Evolutionary conservation across 352 stramenopile genomes (phyloP).

Genomic region (Pythium vanterpoolii): DNA sequence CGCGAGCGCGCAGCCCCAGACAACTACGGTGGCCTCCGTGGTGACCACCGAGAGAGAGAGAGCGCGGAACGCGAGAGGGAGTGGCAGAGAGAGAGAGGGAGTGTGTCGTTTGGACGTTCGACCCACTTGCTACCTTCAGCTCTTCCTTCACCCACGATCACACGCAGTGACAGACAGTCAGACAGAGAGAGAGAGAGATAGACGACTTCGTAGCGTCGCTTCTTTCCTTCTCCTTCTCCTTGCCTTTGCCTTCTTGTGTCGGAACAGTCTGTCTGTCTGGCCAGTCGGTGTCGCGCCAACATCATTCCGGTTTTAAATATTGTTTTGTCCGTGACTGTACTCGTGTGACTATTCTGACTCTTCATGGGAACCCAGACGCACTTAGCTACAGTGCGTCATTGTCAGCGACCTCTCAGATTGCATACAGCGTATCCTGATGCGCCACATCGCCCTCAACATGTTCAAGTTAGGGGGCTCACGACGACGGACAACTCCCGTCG

Average conservation of each 20-base stretch:
- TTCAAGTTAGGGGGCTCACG: no score
- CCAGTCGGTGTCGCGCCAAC: not conserved
- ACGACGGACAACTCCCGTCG: no score
- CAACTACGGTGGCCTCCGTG: conserved; percentile 7
- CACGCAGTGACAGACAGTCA: no score
- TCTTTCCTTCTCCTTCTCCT: conserved; percentile 1
- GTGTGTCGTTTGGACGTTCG: not conserved
- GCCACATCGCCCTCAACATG: not conserved
- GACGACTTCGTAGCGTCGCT: not conserved
- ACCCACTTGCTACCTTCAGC: not conserved
- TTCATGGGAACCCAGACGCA: not conserved
- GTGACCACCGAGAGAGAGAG: conserved; percentile 12
- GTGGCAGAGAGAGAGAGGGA: not conserved
- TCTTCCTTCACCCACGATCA: not conserved
- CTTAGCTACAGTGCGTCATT: not conserved
- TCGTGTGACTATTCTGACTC: not conserved
- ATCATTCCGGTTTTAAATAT: not conserved
- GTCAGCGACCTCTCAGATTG: not conserved
- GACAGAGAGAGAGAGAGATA: not conserved
- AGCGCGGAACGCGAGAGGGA: not conserved
- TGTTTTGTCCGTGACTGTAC: conserved; percentile 14
- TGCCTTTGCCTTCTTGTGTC: not conserved
- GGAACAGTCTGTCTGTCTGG: not conserved
- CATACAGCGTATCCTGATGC: not conserved
- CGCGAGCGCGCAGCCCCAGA: conserved; percentile 17